These are phyloP conservation scores for Trichoderma sp. DNA, from an alignment of 2,329 filamentous ascomycete species.

Conservation along the genomic window DNA sequence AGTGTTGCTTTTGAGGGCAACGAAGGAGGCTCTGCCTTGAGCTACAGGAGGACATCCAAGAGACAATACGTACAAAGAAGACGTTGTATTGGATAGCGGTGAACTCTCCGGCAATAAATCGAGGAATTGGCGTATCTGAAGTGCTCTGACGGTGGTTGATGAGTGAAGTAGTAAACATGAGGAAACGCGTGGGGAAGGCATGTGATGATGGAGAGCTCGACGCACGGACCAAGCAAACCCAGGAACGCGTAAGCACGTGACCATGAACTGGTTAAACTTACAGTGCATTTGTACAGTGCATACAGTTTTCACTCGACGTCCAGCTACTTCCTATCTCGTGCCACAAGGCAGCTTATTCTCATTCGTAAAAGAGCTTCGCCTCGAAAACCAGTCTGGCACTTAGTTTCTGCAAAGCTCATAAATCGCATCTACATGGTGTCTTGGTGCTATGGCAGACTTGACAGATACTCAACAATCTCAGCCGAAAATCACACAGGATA, in stretches of 20 bases:
- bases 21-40: conserved; percentile 45
- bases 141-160: conserved; percentile 9
- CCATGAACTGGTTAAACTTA: background rate
- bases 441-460: conserved; percentile 30
- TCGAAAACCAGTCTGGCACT: background rate
- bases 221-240: conserved; percentile 7
- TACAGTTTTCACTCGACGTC: background rate
- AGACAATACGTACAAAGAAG: background rate
- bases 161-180: conserved; percentile 1
- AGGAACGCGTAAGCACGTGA: conserved; percentile 22
- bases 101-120: conserved; percentile 9
- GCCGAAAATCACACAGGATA: conserved; percentile 34
- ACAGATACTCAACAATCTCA: conserved; percentile 24
- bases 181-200: conserved; percentile 9
- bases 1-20: conserved; percentile 25
- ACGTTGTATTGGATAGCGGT: background rate
- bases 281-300: background rate
- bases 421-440: background rate
- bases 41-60: background rate
- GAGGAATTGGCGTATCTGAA: conserved; percentile 16
- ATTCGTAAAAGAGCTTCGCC: background rate
- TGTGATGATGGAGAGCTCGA: background rate
- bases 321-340: background rate
- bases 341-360: background rate
- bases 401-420: background rate